Evolutionary conservation across 371 early-diverging fungal species (phyloP).

Genomic region (Entomophthora muscae): DNA sequence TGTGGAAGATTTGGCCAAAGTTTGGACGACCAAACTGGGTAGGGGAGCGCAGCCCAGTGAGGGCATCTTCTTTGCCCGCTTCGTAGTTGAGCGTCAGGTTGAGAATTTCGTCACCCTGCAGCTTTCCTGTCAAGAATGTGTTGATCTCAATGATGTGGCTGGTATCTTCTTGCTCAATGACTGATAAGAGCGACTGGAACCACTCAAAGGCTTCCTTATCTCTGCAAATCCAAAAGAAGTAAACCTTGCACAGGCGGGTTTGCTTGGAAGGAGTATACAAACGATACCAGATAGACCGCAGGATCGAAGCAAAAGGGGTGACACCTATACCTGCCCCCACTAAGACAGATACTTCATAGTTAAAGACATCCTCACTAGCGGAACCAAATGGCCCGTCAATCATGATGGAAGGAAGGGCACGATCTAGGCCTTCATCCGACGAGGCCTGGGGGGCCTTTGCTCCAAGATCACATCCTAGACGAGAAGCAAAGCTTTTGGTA

Average conservation of each 20-base stretch:
- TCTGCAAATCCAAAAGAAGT: constrained; percentile 50
- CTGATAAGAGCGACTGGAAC: constrained; percentile 43
- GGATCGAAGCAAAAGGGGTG: constrained; percentile 49
- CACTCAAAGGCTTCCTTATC: constrained; percentile 42
- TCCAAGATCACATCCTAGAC: constrained; percentile 23
- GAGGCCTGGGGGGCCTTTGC: constrained; percentile 1
- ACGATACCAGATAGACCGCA: constrained; percentile 40
- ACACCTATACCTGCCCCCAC: constrained; percentile 70
- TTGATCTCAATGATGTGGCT: constrained; percentile 35
- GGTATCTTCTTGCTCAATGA: constrained; percentile 28
- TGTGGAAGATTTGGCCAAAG: constrained; percentile 24
- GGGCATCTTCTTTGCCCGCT: constrained; percentile 25
- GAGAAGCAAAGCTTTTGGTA: constrained; percentile 42
- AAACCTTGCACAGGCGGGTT: constrained; percentile 24
- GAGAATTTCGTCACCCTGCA: constrained; percentile 21
- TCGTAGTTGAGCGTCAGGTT: constrained; percentile 27
- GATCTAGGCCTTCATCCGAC: background rate
- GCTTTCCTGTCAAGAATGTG: constrained; percentile 40
- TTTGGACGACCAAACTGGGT: constrained; percentile 36
- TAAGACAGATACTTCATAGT: constrained; percentile 52
- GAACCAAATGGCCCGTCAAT: constrained; percentile 74
- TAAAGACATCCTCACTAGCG: constrained; percentile 67
- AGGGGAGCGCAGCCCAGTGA: constrained; percentile 29
- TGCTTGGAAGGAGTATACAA: constrained; percentile 16
- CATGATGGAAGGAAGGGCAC: constrained; percentile 31